Percentiles rank a stretch among this genome's conserved stretches.
Conservation (phyloP, 129 eudicot genomes). For the Chrysanthemum seticuspe region DNA sequence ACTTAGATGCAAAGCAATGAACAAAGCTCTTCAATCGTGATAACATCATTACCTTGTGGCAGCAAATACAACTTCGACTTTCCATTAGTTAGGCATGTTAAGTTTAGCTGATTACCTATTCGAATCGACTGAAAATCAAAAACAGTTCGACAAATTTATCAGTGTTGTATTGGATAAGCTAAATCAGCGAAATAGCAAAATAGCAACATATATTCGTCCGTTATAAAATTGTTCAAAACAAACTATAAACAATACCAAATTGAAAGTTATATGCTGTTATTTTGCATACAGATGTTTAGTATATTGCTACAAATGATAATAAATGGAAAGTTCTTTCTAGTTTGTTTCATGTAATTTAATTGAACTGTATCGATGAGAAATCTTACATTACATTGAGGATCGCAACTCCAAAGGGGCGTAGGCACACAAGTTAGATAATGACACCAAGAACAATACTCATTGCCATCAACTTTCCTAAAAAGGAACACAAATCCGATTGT, state of each 20-base stretch:
- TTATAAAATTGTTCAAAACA: not conserved
- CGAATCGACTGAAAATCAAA: constrained; percentile 15
- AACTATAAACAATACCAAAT: not conserved
- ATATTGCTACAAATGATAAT: not conserved
- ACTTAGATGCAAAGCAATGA: constrained; percentile 33
- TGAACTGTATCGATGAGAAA: not conserved
- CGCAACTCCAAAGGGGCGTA: constrained; percentile 65
- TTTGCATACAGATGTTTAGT: not conserved
- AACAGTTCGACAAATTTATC: not conserved
- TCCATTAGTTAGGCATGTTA: constrained; percentile 30
- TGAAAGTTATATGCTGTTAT: too few relatives aligned
- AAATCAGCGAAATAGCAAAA: not conserved
- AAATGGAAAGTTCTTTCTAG: not conserved
- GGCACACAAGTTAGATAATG: constrained; percentile 76
- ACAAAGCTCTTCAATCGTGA: constrained; percentile 29
- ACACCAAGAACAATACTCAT: constrained; percentile 74
- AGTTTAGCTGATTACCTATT: constrained; percentile 23
- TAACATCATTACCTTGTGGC: constrained; percentile 18
- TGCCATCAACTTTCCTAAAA: constrained; percentile 51
- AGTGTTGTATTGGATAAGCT: not conserved
- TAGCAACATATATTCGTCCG: not conserved
- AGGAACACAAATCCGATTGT: constrained; percentile 38
- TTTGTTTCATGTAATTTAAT: too few relatives aligned
- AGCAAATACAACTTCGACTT: constrained; percentile 33
- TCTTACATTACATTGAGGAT: constrained; percentile 51